Percentiles rank a stretch among this genome's conserved stretches.
Evolutionary conservation across 2,329 filamentous ascomycete species (phyloP).

Genomic region (Scopulariopsis brevicaulis): DNA sequence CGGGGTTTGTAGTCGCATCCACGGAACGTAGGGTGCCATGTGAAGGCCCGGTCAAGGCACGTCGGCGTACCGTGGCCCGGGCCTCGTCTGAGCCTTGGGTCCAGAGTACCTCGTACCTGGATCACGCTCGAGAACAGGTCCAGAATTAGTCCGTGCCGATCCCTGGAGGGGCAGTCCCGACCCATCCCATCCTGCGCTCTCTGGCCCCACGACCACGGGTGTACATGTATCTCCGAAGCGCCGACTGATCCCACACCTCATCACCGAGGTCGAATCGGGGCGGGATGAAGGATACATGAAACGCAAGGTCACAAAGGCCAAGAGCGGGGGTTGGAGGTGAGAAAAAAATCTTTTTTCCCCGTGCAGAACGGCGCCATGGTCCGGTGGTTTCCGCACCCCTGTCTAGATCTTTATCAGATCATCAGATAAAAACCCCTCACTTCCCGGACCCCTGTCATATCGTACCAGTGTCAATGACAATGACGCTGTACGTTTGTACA

Average conservation of each 20-base stretch:
- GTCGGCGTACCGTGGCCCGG: too few relatives aligned
- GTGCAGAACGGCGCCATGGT: not conserved
- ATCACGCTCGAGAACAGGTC: too few relatives aligned
- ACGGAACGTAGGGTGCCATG: too few relatives aligned
- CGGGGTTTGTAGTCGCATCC: too few relatives aligned
- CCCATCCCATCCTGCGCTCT: not conserved
- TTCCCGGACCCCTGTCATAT: constrained; percentile 2
- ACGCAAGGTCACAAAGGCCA: not conserved
- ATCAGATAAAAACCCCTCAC: constrained; percentile 35
- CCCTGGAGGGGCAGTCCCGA: not conserved
- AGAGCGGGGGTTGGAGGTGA: not conserved
- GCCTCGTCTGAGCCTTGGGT: too few relatives aligned
- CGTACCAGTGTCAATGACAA: not conserved
- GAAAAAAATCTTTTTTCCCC: not conserved
- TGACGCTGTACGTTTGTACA: too few relatives aligned
- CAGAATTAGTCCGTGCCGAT: not conserved
- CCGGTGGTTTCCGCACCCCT: not conserved
- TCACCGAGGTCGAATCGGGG: not conserved
- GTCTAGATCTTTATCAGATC: constrained; percentile 37
- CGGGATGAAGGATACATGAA: not conserved
- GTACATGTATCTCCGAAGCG: not conserved
- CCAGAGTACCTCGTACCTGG: too few relatives aligned
- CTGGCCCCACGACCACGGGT: not conserved
- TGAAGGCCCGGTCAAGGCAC: too few relatives aligned
- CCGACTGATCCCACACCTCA: not conserved